phyloP scores from a whole-genome alignment of 768 basidiomycete genomes.

The Termitomyces sp. region DNA sequence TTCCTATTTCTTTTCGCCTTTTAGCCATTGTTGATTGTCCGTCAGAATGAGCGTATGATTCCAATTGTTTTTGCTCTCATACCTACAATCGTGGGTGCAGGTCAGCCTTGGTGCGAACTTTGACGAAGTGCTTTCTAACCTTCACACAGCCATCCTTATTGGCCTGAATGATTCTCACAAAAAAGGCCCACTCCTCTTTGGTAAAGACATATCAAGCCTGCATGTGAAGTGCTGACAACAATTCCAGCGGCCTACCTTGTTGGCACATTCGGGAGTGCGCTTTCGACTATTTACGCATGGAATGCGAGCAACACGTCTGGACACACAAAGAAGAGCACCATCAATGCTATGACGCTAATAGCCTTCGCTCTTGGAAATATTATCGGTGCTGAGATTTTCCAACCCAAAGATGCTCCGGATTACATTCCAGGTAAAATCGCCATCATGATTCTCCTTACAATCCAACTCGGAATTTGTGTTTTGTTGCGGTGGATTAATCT shows the following conservation, averaged over 20 bases:
- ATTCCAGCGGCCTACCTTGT: conserved; percentile 43
- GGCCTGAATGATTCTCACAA: conserved; percentile 46
- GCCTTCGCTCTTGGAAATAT: conserved; percentile 59
- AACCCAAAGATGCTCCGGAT: conserved; percentile 54
- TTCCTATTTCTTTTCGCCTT: not conserved
- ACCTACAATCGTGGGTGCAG: conserved; percentile 57
- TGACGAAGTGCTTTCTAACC: not conserved
- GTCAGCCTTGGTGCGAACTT: conserved; percentile 24
- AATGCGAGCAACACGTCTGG: conserved; percentile 64
- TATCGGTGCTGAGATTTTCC: conserved; percentile 62
- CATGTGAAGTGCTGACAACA: conserved; percentile 1
- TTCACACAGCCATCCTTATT: conserved; percentile 43
- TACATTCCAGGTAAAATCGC: conserved; percentile 69
- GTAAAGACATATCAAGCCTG: conserved; percentile 23
- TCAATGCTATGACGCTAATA: conserved; percentile 57
- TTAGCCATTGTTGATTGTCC: not conserved
- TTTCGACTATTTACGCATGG: conserved; percentile 61
- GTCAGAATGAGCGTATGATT: conserved; percentile 54
- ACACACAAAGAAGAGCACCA: conserved; percentile 67
- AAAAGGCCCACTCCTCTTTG: conserved; percentile 56
- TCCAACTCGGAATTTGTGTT: conserved; percentile 46
- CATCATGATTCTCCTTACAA: conserved; percentile 55
- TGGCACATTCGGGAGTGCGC: conserved; percentile 56
- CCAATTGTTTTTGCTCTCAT: conserved; percentile 57
- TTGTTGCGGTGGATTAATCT: conserved; percentile 54